Evolutionary conservation across 2,329 filamentous ascomycete genomes (phyloP), one percentile per base, ranked within the genome.

Genomic region (Fusarium praegraminearum): DNA sequence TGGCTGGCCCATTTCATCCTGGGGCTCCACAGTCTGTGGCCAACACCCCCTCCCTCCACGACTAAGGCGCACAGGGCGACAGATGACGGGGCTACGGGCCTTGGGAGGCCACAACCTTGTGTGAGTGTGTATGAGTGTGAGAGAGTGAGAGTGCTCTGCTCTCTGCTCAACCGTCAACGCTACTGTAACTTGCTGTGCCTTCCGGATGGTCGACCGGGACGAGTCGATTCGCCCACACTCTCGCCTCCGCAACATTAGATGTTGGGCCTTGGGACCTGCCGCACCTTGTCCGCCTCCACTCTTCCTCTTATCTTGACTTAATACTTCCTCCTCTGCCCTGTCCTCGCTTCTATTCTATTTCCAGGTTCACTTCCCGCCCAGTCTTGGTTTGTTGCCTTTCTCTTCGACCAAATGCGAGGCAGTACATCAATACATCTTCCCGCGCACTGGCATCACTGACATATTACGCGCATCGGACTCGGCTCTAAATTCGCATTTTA

Each of bases 251-350:
- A 73, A 75, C 75, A 75, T 44, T 44, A 18, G 41, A 44, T 75
- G 73, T 75, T 75, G 73, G 63, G 71, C 73, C 65, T 75, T 75
- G 73, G 63, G 71, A 74, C 68, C 70, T 71, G 62, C 70, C 57
- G 73, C 73, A 72, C 73, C 69, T 73, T 65, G 68, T 67, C 64
- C 47, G 40, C 67, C 61, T 74, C 70, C 73, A 73, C 73, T 71
- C 54, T 64, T 66, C 58, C 50, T 63, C 67, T 68, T 71, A 62
- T 71, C 69, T 72, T 49, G 36, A 65, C 68, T 61, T 68, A 40
- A 49, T 64, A 40, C 59, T 56, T 54, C 55, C 67, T 71, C 51
- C 41, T 62, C 53, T 66, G 50, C 61, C 61, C 45, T 60, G 50
- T 53, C 57, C 55, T 63, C 43, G 63, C 18, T 35, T 26, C 47